These are phyloP conservation scores for Tirmania nivea DNA, from an alignment of 495 filamentous ascomycete genomes.

Conservation along the genomic window DNA sequence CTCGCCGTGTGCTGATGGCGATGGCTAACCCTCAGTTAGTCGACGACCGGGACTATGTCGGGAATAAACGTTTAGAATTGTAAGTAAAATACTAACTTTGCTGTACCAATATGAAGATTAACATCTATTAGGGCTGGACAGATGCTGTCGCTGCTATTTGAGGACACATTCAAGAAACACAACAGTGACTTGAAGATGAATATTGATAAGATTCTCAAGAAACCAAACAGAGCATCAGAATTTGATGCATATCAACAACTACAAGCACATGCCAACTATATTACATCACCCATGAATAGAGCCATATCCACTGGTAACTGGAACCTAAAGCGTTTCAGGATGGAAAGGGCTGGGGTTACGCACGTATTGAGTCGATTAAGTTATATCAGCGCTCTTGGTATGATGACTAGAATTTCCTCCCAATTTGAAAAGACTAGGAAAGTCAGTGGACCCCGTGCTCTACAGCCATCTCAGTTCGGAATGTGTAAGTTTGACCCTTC, in stretches of 20 bases:
- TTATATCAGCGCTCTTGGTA: slow-evolving; percentile 93
- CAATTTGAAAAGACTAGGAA: slow-evolving; percentile 98
- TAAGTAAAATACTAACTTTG: slow-evolving; percentile 5
- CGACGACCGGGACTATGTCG: slow-evolving; percentile 92
- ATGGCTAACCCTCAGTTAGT: slow-evolving; percentile 69
- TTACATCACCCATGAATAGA: slow-evolving; percentile 75
- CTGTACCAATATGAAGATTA: no score
- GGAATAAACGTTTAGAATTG: slow-evolving; percentile 88
- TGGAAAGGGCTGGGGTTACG: slow-evolving; percentile 92
- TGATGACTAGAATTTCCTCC: slow-evolving; percentile 98
- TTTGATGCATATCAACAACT: slow-evolving; percentile 71
- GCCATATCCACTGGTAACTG: slow-evolving; percentile 95
- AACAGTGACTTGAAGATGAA: slow-evolving; percentile 66
- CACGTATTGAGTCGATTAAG: slow-evolving; percentile 88
- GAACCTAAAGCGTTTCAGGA: slow-evolving; percentile 90
- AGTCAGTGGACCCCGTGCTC: slow-evolving; percentile 76
- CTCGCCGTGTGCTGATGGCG: slow-evolving; percentile 79
- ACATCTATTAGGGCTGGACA: slow-evolving; percentile 41
- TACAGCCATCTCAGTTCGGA: slow-evolving; percentile 93
- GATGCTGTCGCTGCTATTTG: slow-evolving; percentile 83
- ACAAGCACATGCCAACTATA: slow-evolving; percentile 50
- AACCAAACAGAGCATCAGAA: slow-evolving; percentile 58
- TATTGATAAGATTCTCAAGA: slow-evolving; percentile 83
- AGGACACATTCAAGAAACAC: slow-evolving; percentile 92
- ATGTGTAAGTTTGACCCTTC: slow-evolving; percentile 29